A percentile compares a stretch with the other conserved stretches of the same genome.
Evolutionary conservation across 139 green algal species (phyloP).

Genomic region (Chlorella sorokiniana): DNA sequence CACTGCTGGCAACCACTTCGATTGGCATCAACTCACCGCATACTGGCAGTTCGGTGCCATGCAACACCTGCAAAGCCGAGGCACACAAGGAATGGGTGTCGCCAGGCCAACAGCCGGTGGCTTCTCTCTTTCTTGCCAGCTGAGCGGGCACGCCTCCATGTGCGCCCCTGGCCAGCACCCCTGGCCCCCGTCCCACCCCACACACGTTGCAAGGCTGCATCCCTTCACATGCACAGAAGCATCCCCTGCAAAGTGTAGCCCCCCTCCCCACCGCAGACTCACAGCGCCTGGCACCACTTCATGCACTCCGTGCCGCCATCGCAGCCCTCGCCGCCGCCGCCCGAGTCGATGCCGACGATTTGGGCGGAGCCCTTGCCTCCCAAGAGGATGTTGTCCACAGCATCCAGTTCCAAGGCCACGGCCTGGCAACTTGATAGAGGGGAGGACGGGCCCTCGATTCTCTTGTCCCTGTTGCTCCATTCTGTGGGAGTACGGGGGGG

Average conservation of each 20-base stretch:
- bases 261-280: too few relatives aligned
- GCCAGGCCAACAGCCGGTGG: too few relatives aligned
- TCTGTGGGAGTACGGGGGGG: neutral
- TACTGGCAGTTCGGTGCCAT: neutral
- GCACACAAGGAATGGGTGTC: neutral
- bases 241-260: too few relatives aligned
- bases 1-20: too few relatives aligned
- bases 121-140: too few relatives aligned
- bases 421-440: neutral
- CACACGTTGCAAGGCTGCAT: too few relatives aligned
- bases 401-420: neutral
- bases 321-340: neutral
- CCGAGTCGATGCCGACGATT: neutral
- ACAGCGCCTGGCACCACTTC: neutral
- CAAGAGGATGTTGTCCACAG: neutral
- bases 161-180: too few relatives aligned
- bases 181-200: too few relatives aligned
- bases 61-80: neutral
- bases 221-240: too few relatives aligned
- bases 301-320: neutral
- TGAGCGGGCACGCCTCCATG: too few relatives aligned
- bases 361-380: neutral
- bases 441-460: neutral
- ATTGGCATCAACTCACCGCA: too few relatives aligned
- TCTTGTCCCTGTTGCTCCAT: neutral